Conservation (phyloP, 1,284 basidiomycete genomes). For the Fomitopsis palustris region DNA sequence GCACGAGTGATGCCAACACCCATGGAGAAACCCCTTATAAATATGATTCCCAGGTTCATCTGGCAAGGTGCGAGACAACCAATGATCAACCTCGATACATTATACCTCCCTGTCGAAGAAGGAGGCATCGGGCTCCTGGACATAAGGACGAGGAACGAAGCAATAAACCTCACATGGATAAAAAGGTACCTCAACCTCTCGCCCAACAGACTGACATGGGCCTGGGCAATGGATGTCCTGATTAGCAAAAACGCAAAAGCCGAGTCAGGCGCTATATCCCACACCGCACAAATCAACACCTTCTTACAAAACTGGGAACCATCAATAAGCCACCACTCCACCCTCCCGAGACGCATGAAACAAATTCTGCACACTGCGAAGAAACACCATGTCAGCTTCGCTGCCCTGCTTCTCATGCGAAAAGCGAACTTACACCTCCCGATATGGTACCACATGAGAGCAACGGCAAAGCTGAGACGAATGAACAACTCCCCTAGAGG, state of each 20-base stretch:
- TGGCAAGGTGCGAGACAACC: neutral
- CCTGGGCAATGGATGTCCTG: neutral
- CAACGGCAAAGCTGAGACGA: neutral
- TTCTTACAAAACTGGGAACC: neutral
- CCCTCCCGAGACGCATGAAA: neutral
- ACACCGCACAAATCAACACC: neutral
- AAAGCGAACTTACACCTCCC: neutral
- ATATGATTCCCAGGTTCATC: neutral
- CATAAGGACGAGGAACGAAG: neutral
- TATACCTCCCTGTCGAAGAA: neutral
- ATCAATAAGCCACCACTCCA: neutral
- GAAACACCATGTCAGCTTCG: neutral
- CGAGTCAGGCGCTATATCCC: neutral
- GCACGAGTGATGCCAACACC: constrained; percentile 24
- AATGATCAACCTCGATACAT: neutral
- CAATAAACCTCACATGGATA: neutral
- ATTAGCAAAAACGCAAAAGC: neutral
- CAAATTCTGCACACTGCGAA: neutral
- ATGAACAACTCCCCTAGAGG: neutral
- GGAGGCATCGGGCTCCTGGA: neutral
- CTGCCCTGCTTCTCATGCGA: neutral
- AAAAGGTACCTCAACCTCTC: neutral
- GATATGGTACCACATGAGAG: neutral
- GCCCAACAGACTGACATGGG: neutral
- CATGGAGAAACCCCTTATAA: neutral